These are phyloP conservation scores for Phlegmacium glaucopus DNA, from an alignment of 768 basidiomycete genomes.

Conservation along the genomic window DNA sequence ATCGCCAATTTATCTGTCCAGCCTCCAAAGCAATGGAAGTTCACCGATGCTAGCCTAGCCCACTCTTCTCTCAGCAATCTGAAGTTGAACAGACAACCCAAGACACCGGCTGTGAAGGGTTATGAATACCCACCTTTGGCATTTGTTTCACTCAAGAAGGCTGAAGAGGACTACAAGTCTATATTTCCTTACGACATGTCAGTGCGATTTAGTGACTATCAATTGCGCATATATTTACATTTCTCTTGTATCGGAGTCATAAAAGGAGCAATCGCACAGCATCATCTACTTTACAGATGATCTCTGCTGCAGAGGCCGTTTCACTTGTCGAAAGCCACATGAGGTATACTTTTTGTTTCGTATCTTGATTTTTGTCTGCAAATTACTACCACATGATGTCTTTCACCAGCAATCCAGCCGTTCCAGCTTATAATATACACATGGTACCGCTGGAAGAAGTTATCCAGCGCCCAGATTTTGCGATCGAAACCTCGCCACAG, in stretches of 20 bases:
- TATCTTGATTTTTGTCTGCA: too few species aligned
- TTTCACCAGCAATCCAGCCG: background rate
- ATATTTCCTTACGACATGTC: constrained; percentile 15
- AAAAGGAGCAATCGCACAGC: too few species aligned
- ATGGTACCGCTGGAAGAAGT: background rate
- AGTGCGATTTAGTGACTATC: background rate
- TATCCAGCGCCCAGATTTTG: background rate
- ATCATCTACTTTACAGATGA: background rate
- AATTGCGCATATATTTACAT: too few species aligned
- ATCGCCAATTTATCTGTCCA: background rate
- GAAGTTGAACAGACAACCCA: background rate
- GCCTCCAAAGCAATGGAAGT: background rate
- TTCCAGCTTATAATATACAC: background rate
- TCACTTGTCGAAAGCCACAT: background rate
- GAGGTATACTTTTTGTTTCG: too few species aligned
- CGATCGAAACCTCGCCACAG: too few species aligned
- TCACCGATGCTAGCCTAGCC: background rate
- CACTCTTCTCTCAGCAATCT: background rate
- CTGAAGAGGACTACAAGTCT: constrained; percentile 20
- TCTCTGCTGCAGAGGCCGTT: background rate
- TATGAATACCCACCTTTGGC: constrained; percentile 21
- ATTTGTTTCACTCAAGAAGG: constrained; percentile 27
- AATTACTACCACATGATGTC: too few species aligned
- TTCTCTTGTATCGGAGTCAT: too few species aligned
- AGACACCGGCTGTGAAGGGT: constrained; percentile 1